Evolutionary conservation across 805 yeast genomes (phyloP), one percentile per base, ranked within the genome.

Genomic region (Yarrowia sp.): DNA sequence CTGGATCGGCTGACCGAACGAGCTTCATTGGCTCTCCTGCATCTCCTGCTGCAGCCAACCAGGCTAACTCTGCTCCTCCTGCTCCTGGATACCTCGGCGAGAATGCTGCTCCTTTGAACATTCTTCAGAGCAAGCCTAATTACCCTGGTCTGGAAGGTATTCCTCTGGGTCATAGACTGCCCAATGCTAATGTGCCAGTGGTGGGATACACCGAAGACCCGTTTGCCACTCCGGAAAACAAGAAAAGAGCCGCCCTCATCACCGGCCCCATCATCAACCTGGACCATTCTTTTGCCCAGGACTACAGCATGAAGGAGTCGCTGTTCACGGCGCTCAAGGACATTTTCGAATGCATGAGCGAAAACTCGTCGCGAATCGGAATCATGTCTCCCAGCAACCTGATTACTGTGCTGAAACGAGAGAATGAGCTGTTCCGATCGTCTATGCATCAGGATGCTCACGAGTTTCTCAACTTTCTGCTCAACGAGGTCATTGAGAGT

Each of bases 401-500:
- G 57, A 84, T 95, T 48, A 87, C 85, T 51, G 87, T 87, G 63
- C 78, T 93, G 64, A 93, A 91, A 74, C 83, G 83, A 65, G 92
- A 90, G 69, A 95, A 93, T 73, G 89, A 86, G 70, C 78, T 93
- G 71, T 95, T 95, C 75, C 80, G 96, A 67, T 87, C 91, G 65
- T 86, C 89, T 47, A 92, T 92, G 97, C 99, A 95, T 74, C 99
- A 95, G 74, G 99, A 95, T 79, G 98, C 98, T 5, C 99, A 95
- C 76, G 99, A 95, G 76, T 95, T 95, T 75, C 81, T 92, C 73
- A 93, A 92, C 74, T 92, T 89, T 72, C 74, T 92, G 69, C 79
- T 95, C 63, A 95, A 95, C 75, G 92, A 89, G 68, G 81, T 88
- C 15, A 78, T 89, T 58, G 76, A 80, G 69, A 69, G 73, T 32